phyloP scores from a whole-genome alignment of 2,329 filamentous ascomycete species.

The Clonostachys sp. region DNA sequence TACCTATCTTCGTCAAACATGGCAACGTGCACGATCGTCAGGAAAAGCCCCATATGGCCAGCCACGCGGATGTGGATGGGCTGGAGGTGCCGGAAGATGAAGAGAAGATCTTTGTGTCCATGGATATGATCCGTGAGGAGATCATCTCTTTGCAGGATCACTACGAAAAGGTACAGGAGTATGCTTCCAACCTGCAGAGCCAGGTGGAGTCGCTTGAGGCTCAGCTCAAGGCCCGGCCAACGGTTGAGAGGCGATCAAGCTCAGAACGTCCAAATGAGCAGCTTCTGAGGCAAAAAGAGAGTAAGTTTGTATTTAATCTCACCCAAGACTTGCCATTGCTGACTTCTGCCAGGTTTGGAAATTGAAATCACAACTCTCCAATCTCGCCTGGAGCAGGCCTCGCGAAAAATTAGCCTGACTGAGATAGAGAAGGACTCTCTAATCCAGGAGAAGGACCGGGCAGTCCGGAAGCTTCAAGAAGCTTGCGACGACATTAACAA shows the following conservation, averaged over 20 bases:
- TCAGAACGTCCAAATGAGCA: constrained; percentile 39
- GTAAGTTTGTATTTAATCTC: constrained; percentile 33
- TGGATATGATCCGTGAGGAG: constrained; percentile 58
- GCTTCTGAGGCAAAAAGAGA: constrained; percentile 46
- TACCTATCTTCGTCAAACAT: constrained; percentile 51
- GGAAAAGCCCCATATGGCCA: constrained; percentile 22
- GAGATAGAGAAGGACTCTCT: constrained; percentile 61
- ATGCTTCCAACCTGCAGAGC: constrained; percentile 46
- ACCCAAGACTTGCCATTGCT: neutral
- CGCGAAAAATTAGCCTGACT: constrained; percentile 56
- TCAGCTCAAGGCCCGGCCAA: constrained; percentile 40
- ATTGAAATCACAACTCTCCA: constrained; percentile 56
- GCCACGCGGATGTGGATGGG: constrained; percentile 44
- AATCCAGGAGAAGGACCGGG: constrained; percentile 59
- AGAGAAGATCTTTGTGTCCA: constrained; percentile 53
- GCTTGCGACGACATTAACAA: constrained; percentile 55
- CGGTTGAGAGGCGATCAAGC: constrained; percentile 30
- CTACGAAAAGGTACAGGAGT: constrained; percentile 49
- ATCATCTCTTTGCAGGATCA: constrained; percentile 51
- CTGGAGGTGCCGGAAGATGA: constrained; percentile 47
- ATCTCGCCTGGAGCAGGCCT: constrained; percentile 55
- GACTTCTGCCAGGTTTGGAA: constrained; percentile 43
- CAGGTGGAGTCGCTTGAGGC: constrained; percentile 45
- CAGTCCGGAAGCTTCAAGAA: constrained; percentile 56
- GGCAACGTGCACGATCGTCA: constrained; percentile 41